phyloP scores from a whole-genome alignment of 2,329 filamentous ascomycete species.

The Biscogniauxia marginata region DNA sequence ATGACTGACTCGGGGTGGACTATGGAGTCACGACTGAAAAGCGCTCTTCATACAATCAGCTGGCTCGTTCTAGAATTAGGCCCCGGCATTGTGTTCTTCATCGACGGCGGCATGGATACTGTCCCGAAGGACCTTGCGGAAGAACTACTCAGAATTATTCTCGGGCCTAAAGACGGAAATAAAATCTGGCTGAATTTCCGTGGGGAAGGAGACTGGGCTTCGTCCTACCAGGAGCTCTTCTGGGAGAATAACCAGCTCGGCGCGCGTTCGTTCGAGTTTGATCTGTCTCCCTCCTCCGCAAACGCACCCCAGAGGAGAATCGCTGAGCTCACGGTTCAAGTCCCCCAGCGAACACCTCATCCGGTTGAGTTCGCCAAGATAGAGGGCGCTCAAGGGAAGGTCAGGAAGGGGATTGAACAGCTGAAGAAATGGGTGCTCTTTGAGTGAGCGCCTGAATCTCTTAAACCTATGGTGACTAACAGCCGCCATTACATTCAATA shows the following conservation, averaged over 20 bases:
- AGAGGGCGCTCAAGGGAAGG: background rate
- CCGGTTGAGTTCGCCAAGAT: background rate
- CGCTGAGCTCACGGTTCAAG: background rate
- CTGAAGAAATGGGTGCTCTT: too few relatives aligned
- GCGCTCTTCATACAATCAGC: background rate
- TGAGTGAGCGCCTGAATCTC: too few relatives aligned
- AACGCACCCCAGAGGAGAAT: too few relatives aligned
- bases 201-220: background rate
- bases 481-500: too few relatives aligned
- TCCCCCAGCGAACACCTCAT: background rate
- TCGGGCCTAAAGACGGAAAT: background rate
- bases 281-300: background rate
- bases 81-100: background rate
- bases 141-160: background rate
- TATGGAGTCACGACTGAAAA: background rate
- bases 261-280: background rate
- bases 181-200: background rate
- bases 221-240: background rate
- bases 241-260: background rate
- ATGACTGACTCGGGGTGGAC: too few relatives aligned
- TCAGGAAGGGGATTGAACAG: too few relatives aligned
- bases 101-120: background rate
- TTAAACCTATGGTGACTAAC: too few relatives aligned
- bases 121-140: background rate
- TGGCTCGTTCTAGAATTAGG: background rate